Percentiles rank a stretch among this genome's conserved stretches.
Conservation (phyloP, 129 eudicot genomes). For the Flaveria brownii region DNA sequence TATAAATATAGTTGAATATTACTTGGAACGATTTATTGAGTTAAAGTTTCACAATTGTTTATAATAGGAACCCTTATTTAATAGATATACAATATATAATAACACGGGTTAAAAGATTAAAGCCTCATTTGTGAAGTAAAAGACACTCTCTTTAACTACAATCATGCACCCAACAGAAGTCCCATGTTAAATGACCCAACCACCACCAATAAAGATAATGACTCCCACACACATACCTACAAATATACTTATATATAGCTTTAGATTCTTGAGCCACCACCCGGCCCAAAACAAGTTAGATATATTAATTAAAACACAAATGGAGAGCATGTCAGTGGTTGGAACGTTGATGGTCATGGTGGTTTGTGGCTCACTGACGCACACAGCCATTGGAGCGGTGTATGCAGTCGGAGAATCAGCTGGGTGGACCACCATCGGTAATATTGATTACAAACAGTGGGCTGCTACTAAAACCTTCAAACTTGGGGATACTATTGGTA, state of each 20-base stretch:
- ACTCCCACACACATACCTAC: constrained; percentile 25
- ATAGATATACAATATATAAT: neutral
- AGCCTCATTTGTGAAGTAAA: constrained; percentile 19
- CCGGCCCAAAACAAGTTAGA: constrained; percentile 5
- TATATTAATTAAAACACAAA: neutral
- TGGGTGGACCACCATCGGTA: constrained; percentile 94
- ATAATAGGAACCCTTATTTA: neutral
- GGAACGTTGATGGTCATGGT: constrained; percentile 32
- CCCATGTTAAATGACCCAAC: constrained; percentile 36
- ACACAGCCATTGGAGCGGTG: constrained; percentile 44
- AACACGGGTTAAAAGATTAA: neutral
- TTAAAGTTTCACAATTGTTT: neutral
- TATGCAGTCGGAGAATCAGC: constrained; percentile 82
- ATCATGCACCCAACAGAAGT: neutral
- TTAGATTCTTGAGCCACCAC: constrained; percentile 24
- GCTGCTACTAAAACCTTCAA: constrained; percentile 70
- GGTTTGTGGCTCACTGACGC: constrained; percentile 28
- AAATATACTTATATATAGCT: constrained; percentile 24
- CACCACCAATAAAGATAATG: constrained; percentile 34
- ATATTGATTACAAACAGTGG: constrained; percentile 77
- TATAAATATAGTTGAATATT: neutral
- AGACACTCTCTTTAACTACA: neutral
- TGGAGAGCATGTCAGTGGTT: constrained; percentile 27
- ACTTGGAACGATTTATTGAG: neutral
- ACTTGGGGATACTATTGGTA: constrained; percentile 74